phyloP scores from a whole-genome alignment of 2,329 filamentous ascomycete species.

The Aspergillus sergii region DNA sequence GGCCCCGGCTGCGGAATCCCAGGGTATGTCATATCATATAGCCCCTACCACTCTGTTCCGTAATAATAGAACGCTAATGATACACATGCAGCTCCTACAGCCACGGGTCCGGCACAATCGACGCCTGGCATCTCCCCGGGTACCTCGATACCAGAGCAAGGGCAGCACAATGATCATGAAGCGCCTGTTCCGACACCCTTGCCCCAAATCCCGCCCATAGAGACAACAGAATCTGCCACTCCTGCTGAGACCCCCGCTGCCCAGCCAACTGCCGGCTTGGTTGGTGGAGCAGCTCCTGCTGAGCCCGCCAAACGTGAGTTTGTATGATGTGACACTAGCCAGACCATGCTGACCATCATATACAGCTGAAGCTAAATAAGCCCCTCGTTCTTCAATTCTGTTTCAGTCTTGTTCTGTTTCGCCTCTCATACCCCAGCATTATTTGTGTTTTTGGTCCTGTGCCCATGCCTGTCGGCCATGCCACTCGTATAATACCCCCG shows the following conservation, averaged over 20 bases:
- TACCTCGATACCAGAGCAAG: not conserved
- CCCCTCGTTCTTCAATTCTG: not conserved
- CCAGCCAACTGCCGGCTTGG: not conserved
- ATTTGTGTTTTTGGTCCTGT: slow-evolving; percentile 14
- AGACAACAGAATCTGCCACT: slow-evolving; percentile 7
- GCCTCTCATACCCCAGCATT: slow-evolving; percentile 21
- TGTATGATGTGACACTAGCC: not conserved
- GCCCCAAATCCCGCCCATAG: not conserved
- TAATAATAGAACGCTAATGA: not conserved
- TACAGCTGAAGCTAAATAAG: slow-evolving; percentile 17
- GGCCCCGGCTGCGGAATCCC: not conserved
- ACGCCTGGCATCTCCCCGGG: not conserved
- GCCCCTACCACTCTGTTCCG: not conserved
- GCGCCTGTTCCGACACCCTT: not conserved
- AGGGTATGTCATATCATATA: not conserved
- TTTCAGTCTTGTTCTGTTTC: slow-evolving; percentile 7
- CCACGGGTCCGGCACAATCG: not conserved
- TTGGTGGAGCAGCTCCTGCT: not conserved
- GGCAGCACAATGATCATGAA: slow-evolving; percentile 2
- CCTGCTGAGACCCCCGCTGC: slow-evolving; percentile 12
- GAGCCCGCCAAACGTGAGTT: not conserved
- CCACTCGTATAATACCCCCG: slow-evolving; percentile 21
- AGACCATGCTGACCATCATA: slow-evolving; percentile 7
- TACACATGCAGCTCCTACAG: not conserved
- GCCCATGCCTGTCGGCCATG: slow-evolving; percentile 5